Evolutionary conservation across 495 filamentous ascomycete genomes (phyloP).

Genomic region (Tuber aestivum): DNA sequence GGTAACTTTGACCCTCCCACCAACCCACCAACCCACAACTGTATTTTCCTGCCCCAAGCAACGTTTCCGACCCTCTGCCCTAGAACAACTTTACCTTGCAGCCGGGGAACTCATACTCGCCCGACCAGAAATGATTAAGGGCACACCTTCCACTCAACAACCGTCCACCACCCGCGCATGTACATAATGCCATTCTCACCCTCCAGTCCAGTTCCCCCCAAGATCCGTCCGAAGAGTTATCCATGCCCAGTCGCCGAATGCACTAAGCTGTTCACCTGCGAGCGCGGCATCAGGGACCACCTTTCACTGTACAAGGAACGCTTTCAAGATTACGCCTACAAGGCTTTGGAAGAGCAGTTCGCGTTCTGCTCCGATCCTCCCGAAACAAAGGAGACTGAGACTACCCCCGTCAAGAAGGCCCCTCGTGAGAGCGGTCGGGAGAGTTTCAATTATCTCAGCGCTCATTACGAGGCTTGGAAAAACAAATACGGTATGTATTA

Average conservation of each 20-base stretch:
- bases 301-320: conserved; percentile 38
- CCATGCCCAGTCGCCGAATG: conserved; percentile 35
- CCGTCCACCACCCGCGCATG: conserved; percentile 5
- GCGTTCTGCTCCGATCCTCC: conserved; percentile 1
- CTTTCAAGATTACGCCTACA: conserved; percentile 39
- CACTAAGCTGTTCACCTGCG: conserved; percentile 34
- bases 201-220: conserved; percentile 6
- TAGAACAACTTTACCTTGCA: conserved; percentile 5
- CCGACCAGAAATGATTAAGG: conserved; percentile 6
- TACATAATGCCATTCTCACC: conserved; percentile 5
- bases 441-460: conserved; percentile 37
- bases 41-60: background rate
- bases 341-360: conserved; percentile 32
- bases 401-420: conserved; percentile 35
- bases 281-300: conserved; percentile 39
- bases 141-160: conserved; percentile 3
- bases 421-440: conserved; percentile 36
- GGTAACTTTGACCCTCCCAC: background rate
- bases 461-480: conserved; percentile 38
- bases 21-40: background rate
- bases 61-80: conserved; percentile 4
- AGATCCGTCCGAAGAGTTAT: conserved; percentile 38
- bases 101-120: conserved; percentile 3
- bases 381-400: conserved; percentile 33
- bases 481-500: conserved; percentile 36